Evolutionary conservation across 176 grass and related monocot genomes (phyloP).

Genomic region (Oryza coarctata): DNA sequence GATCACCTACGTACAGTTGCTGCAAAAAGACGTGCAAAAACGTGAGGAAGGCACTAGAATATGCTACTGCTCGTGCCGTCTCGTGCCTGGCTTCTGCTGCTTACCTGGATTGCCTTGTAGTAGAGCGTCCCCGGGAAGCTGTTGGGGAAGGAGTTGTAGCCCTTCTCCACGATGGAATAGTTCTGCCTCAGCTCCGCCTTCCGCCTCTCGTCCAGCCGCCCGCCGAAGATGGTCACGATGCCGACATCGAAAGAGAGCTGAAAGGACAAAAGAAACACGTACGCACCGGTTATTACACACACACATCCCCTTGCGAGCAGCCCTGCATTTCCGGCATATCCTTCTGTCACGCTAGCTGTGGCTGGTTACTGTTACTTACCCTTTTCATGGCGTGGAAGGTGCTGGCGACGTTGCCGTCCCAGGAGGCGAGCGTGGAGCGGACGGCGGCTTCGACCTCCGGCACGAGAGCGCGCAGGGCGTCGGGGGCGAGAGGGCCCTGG

Average conservation of each 20-base stretch:
- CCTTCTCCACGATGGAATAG: slow-evolving; percentile 83
- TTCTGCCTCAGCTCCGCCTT: slow-evolving; percentile 66
- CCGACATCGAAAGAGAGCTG: slow-evolving; percentile 88
- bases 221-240: slow-evolving; percentile 75
- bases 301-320: background rate
- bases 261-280: background rate
- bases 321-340: background rate
- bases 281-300: no score
- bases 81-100: background rate
- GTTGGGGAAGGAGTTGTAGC: slow-evolving; percentile 94
- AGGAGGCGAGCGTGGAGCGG: slow-evolving; percentile 36
- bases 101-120: slow-evolving; percentile 78
- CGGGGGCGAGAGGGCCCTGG: slow-evolving; percentile 62
- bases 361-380: no score
- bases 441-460: slow-evolving; percentile 64
- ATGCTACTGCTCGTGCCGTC: background rate
- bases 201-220: slow-evolving; percentile 44
- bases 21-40: background rate
- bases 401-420: slow-evolving; percentile 39
- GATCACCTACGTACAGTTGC: background rate
- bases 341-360: no score
- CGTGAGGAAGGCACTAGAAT: slow-evolving; percentile 12
- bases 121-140: slow-evolving; percentile 68
- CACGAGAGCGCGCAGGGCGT: slow-evolving; percentile 61
- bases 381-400: slow-evolving; percentile 83